phyloP scores from a whole-genome alignment of 257 asterid species.

The Lycium ferocissimum region DNA sequence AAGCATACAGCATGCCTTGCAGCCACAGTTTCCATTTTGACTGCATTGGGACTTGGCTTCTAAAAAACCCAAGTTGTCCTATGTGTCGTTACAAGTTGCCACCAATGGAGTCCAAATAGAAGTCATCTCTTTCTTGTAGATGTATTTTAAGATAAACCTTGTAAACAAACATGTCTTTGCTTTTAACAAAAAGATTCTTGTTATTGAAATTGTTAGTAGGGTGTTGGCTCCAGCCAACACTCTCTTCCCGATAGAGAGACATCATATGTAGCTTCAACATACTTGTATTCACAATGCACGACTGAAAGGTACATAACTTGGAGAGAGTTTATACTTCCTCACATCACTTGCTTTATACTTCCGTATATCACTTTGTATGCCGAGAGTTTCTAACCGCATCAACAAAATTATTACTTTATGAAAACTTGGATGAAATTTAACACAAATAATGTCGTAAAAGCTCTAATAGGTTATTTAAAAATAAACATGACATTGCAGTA shows the following conservation, averaged over 20 bases:
- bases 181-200: not conserved
- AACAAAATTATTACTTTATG: not conserved
- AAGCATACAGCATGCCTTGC: constrained; percentile 10
- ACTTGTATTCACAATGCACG: not conserved
- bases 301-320: not conserved
- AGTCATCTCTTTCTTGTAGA: not conserved
- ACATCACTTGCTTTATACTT: not conserved
- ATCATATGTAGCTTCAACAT: not conserved
- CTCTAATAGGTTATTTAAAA: not conserved
- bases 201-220: not conserved
- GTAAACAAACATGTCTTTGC: not conserved
- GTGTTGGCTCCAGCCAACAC: not conserved
- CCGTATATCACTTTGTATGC: not conserved
- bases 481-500: not conserved
- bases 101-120: not conserved
- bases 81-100: not conserved
- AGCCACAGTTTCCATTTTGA: not conserved
- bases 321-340: not conserved
- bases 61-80: not conserved
- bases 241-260: not conserved
- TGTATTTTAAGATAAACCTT: not conserved
- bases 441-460: not conserved
- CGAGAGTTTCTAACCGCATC: not conserved
- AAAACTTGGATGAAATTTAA: not conserved
- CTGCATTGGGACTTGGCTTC: constrained; percentile 3